Evolutionary conservation across 2,329 filamentous ascomycete species (phyloP).

Genomic region (Trichoderma atroviride): DNA sequence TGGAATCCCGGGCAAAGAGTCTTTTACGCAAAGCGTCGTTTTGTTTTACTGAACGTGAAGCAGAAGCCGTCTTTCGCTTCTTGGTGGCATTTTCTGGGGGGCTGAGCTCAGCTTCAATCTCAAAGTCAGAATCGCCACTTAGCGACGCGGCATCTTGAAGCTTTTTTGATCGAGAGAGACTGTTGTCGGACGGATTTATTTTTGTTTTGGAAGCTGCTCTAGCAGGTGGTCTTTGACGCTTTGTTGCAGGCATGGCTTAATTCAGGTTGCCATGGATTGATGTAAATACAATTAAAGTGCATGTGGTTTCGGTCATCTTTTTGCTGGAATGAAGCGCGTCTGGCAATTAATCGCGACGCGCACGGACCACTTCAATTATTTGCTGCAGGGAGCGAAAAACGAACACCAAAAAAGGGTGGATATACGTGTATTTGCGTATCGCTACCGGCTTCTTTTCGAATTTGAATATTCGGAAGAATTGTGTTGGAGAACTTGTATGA

Average conservation of each 20-base stretch:
- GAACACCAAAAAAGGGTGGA: not conserved
- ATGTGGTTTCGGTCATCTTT: not conserved
- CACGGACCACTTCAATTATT: conserved; percentile 14
- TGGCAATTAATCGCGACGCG: conserved; percentile 1
- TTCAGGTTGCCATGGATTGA: not conserved
- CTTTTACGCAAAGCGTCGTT: conserved; percentile 1
- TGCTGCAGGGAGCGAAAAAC: not conserved
- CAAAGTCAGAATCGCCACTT: conserved; percentile 21
- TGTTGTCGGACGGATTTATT: not conserved
- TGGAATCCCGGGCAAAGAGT: conserved; percentile 25
- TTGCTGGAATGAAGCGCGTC: conserved; percentile 14
- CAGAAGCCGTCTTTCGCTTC: conserved; percentile 3
- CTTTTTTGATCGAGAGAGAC: not conserved
- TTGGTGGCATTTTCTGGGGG: not conserved
- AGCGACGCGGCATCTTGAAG: not conserved
- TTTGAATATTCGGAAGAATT: not conserved
- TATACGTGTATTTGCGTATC: not conserved
- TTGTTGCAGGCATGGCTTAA: conserved; percentile 18
- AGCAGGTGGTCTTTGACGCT: conserved; percentile 15
- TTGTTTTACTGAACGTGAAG: conserved; percentile 14
- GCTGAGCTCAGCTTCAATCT: not conserved
- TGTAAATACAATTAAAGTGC: not conserved
- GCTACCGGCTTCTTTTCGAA: not conserved
- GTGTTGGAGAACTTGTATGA: not conserved
- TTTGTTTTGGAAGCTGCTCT: not conserved